A percentile compares a stretch with the other conserved stretches of the same genome.
Evolutionary conservation across 176 grass and related monocot genomes (phyloP).

Genomic region (Rhipidocladum racemiflorum): DNA sequence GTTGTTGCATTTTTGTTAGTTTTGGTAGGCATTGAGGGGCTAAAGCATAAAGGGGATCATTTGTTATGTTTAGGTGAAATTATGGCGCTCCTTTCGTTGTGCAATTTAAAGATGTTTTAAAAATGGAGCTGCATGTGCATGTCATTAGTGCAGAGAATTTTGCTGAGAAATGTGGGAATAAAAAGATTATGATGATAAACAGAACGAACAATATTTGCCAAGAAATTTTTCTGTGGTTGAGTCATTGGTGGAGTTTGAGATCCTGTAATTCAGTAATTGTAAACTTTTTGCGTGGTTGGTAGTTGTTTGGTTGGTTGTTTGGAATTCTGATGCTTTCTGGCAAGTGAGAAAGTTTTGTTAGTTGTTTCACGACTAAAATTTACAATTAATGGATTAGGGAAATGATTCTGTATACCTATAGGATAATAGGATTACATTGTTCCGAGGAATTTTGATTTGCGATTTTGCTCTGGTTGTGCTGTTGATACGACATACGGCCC

Average conservation of each 20-base stretch:
- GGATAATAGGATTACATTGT: not conserved
- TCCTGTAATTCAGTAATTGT: too few species aligned
- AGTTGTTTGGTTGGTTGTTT: conserved; percentile 45
- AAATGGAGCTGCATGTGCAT: not conserved
- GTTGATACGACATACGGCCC: not conserved
- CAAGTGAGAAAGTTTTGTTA: conserved; percentile 2
- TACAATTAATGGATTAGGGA: not conserved
- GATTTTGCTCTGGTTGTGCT: not conserved
- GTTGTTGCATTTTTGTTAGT: not conserved
- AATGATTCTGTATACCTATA: not conserved
- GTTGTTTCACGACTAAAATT: conserved; percentile 24
- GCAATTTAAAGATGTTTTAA: not conserved
- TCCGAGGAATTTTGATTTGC: not conserved
- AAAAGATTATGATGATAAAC: too few species aligned
- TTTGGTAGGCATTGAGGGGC: conserved; percentile 21
- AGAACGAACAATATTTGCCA: too few species aligned
- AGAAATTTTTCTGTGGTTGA: too few species aligned
- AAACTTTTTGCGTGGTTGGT: too few species aligned
- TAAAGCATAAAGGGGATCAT: not conserved
- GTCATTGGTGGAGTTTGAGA: too few species aligned
- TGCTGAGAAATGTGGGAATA: conserved; percentile 25
- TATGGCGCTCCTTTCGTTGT: not conserved
- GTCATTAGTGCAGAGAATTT: conserved; percentile 23
- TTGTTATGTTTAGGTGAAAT: not conserved
- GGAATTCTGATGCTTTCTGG: conserved; percentile 31